Base-by-base conservation (phyloP, 148 eudicot genomes). In the Rhododendron simsii region DNA sequence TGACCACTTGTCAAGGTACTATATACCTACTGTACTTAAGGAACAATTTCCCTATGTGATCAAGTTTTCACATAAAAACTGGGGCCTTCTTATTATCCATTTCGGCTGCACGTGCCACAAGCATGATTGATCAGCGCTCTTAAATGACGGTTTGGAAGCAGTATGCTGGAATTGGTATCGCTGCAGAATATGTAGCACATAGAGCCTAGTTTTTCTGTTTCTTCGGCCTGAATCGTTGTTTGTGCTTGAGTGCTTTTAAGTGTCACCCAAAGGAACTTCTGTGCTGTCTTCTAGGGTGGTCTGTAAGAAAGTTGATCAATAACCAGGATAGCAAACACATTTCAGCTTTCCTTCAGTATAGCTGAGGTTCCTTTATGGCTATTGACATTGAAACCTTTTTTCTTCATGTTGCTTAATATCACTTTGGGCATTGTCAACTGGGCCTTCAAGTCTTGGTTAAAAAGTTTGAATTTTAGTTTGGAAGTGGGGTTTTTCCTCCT, bases 321-420 rank as follows among this genome's bases (percentile, higher is more conserved):
- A 82, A 71, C 20, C 21, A 7, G 82, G 23, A 57, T 84, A 44
- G 35, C 39, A 69, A 18, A 55, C 57, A 12, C 41, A 28, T 83
- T 45, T 44, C 16, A 37, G 50, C 53, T 65, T n/a, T 67, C 4
- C 57, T 63, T 83, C n/a, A 13, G 45, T 35, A 26, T 83, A 44
- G 21, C 57, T 45, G 21, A 0, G 39, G 82, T 28, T 18, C 65
- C 12, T 59, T 82, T 48, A 20, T 48, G 65, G 79, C 61, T 33
- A 73, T 65, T 82, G 87, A 79, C 61, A 79, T 78, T 61, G 81
- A 28, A 61, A 51, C 45, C 7, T 80, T 23, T 83, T n/a, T 47
- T 91, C 73, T 80, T 83, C 45, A 15, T 84, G 87, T 81, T 81
- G 41, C 57, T 37, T 75, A 4, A 75, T 85, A 15, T n/a, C n/a